Conservation (phyloP, 768 basidiomycete genomes). For the Cystofilobasidium capitatum region DNA sequence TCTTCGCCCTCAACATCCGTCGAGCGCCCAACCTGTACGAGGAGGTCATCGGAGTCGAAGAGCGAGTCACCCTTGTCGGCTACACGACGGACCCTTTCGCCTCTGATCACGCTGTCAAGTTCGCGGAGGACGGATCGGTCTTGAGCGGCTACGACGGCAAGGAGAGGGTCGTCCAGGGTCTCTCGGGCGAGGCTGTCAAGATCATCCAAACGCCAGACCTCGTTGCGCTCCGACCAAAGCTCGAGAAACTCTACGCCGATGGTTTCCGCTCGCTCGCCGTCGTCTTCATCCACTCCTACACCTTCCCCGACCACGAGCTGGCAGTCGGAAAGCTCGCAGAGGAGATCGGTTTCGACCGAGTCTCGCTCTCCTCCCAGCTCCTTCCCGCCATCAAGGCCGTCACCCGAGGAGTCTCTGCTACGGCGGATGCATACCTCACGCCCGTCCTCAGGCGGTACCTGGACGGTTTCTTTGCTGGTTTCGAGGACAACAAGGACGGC, state of each 20-base stretch:
- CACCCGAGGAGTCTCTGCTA: constrained; percentile 2
- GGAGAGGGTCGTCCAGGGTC: constrained; percentile 11
- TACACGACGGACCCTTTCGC: constrained; percentile 28
- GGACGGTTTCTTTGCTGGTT: constrained; percentile 14
- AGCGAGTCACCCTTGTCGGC: constrained; percentile 33
- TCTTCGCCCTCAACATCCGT: constrained; percentile 30
- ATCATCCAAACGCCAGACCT: constrained; percentile 15
- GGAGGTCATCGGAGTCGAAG: constrained; percentile 27
- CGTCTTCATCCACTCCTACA: constrained; percentile 21
- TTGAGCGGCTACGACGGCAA: constrained; percentile 1
- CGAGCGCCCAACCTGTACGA: constrained; percentile 23
- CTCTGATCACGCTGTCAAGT: constrained; percentile 13
- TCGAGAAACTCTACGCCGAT: constrained; percentile 3
- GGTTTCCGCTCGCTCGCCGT: constrained; percentile 18
- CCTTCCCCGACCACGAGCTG: constrained; percentile 30
- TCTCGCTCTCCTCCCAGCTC: constrained; percentile 20
- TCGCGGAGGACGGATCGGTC: not conserved
- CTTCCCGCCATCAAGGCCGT: constrained; percentile 21
- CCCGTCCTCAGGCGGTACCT: constrained; percentile 26
- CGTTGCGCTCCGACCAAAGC: constrained; percentile 8
- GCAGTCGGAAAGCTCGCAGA: constrained; percentile 28
- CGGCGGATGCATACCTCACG: constrained; percentile 36
- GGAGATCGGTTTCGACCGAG: constrained; percentile 29
- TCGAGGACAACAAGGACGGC: not conserved
- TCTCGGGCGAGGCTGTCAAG: constrained; percentile 26